Conservation (phyloP, 306 rosid genomes). For the Cajanus cajan region DNA sequence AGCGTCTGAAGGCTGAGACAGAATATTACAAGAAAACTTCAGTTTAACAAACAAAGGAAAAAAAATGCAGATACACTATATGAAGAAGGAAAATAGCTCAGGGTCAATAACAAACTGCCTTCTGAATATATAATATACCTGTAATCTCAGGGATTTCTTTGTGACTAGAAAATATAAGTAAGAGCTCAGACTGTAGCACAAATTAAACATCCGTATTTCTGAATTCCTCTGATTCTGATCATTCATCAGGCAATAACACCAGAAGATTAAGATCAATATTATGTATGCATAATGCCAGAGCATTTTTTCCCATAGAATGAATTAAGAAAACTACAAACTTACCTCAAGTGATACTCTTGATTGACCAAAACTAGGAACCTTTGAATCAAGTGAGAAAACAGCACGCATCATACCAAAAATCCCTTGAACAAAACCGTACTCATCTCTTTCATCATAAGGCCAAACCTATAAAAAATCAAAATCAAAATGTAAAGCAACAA, state of each 20-base stretch:
- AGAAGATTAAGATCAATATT: slow-evolving; percentile 8
- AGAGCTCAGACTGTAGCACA: slow-evolving; percentile 87
- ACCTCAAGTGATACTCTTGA: slow-evolving; percentile 65
- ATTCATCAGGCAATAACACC: slow-evolving; percentile 14
- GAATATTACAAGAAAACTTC: slow-evolving; percentile 19
- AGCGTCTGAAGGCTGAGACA: slow-evolving; percentile 54
- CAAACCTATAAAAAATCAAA: slow-evolving; percentile 59
- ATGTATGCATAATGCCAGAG: neutral
- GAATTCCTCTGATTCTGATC: slow-evolving; percentile 73
- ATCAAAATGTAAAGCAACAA: slow-evolving; percentile 17
- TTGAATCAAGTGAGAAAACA: slow-evolving; percentile 63
- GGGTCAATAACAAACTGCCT: slow-evolving; percentile 13
- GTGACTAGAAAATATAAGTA: slow-evolving; percentile 85
- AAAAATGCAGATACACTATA: slow-evolving; percentile 10
- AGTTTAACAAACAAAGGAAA: neutral
- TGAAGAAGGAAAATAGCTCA: neutral
- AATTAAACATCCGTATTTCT: slow-evolving; percentile 60
- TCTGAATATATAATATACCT: slow-evolving; percentile 47
- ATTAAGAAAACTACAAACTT: slow-evolving; percentile 22
- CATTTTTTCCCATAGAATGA: neutral
- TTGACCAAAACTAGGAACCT: slow-evolving; percentile 49
- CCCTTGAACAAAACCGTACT: slow-evolving; percentile 92
- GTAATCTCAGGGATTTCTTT: slow-evolving; percentile 79
- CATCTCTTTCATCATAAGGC: slow-evolving; percentile 85
- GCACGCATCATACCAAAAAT: slow-evolving; percentile 77